A percentile compares a stretch with the other conserved stretches of the same genome.
Conservation (phyloP, 805 yeast species). For the Saturnispora quitensis region DNA sequence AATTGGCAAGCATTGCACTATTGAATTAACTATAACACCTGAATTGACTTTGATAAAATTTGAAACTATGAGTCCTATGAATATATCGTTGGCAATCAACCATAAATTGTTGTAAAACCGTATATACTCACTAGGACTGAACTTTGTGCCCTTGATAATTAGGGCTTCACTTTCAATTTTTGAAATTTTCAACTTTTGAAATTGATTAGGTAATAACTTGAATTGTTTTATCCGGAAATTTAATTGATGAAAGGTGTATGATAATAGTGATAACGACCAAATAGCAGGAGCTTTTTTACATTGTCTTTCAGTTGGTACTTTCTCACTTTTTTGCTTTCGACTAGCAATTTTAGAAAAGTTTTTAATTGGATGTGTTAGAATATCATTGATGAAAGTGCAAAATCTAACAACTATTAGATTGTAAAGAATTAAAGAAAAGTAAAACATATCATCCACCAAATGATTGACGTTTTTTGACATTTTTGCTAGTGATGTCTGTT, state of each 20-base stretch:
- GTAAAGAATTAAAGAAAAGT: slow-evolving; percentile 3
- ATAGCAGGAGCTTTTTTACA: neutral
- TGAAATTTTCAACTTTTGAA: slow-evolving; percentile 39
- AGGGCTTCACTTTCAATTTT: slow-evolving; percentile 32
- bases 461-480: neutral
- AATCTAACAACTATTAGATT: slow-evolving; percentile 7
- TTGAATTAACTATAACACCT: slow-evolving; percentile 5
- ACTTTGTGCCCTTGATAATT: slow-evolving; percentile 31
- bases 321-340: neutral
- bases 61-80: slow-evolving; percentile 60
- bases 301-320: too few relatives aligned
- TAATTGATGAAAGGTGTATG: slow-evolving; percentile 56
- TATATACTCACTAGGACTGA: slow-evolving; percentile 49
- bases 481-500: neutral
- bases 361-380: slow-evolving; percentile 14
- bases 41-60: slow-evolving; percentile 30
- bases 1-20: slow-evolving; percentile 25
- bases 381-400: slow-evolving; percentile 7
- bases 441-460: slow-evolving; percentile 1
- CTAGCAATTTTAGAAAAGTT: slow-evolving; percentile 7
- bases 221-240: slow-evolving; percentile 71
- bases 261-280: slow-evolving; percentile 8
- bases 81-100: slow-evolving; percentile 75
- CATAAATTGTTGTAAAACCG: slow-evolving; percentile 80
- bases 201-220: slow-evolving; percentile 73